Conservation (phyloP, 1,284 basidiomycete species). For the Tilletia setariae region DNA sequence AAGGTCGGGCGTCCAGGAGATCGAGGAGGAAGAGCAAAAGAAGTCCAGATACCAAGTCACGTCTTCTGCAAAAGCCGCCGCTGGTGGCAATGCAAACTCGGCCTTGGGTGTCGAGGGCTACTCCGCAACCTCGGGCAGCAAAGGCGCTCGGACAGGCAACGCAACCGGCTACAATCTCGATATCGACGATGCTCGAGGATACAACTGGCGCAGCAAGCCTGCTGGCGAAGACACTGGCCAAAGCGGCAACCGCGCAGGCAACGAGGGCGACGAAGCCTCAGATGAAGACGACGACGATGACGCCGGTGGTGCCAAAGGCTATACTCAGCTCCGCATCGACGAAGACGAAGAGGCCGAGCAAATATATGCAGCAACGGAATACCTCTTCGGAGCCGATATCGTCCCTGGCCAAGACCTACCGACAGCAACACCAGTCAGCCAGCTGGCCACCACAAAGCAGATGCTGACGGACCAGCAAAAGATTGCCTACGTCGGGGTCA, state of each 20-base stretch:
- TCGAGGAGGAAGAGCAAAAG: conserved; percentile 19
- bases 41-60: conserved; percentile 7
- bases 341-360: conserved; percentile 51
- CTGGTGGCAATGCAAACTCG: neutral
- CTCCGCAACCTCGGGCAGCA: neutral
- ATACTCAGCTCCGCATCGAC: conserved; percentile 51
- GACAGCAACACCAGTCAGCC: conserved; percentile 46
- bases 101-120: neutral
- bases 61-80: neutral
- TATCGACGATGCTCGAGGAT: conserved; percentile 51
- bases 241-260: conserved; percentile 12
- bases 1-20: conserved; percentile 10
- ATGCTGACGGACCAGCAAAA: conserved; percentile 50
- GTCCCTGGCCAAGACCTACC: conserved; percentile 16
- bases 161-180: conserved; percentile 47
- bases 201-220: conserved; percentile 50
- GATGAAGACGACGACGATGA: conserved; percentile 22
- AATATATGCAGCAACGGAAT: conserved; percentile 48
- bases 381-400: conserved; percentile 44
- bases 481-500: conserved; percentile 53
- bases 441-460: conserved; percentile 52
- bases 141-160: conserved; percentile 24
- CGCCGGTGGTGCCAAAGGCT: conserved; percentile 38
- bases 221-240: conserved; percentile 17
- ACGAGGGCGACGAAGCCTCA: conserved; percentile 11